Conservation (phyloP, 768 basidiomycete genomes). For the Serpula lacrymans region DNA sequence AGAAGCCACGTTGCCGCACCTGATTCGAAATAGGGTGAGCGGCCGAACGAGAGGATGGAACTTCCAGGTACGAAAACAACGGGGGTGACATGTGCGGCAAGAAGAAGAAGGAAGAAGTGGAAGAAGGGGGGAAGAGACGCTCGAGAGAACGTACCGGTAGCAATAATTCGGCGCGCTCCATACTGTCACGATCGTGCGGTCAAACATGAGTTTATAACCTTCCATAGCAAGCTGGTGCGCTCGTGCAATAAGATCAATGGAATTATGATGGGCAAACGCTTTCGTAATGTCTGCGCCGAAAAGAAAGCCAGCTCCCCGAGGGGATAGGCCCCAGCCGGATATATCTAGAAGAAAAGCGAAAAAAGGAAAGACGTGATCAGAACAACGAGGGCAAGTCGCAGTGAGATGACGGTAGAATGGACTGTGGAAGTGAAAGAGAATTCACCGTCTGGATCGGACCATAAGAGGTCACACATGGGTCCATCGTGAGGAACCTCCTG, state of each 20-base stretch:
- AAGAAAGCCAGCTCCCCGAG: constrained; percentile 94
- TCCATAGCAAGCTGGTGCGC: constrained; percentile 99
- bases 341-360: constrained; percentile 60
- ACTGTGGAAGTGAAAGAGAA: constrained; percentile 7
- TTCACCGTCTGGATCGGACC: constrained; percentile 97
- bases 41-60: background rate
- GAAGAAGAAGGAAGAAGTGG: background rate
- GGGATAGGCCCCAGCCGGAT: constrained; percentile 92
- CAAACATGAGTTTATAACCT: constrained; percentile 97
- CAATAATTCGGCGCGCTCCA: constrained; percentile 99
- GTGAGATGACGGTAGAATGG: constrained; percentile 1
- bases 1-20: constrained; percentile 95
- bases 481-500: constrained; percentile 99
- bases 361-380: constrained; percentile 17
- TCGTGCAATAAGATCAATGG: constrained; percentile 90
- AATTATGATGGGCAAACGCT: constrained; percentile 85
- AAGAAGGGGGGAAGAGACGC: background rate
- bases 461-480: constrained; percentile 97
- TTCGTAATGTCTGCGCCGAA: constrained; percentile 93
- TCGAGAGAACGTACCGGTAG: constrained; percentile 65
- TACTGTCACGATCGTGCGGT: constrained; percentile 91
- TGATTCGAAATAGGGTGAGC: constrained; percentile 30
- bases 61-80: background rate
- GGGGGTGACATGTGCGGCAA: background rate
- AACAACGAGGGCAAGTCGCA: constrained; percentile 9